Base-by-base conservation (phyloP, 768 basidiomycete species). In the Mycena floridula region DNA sequence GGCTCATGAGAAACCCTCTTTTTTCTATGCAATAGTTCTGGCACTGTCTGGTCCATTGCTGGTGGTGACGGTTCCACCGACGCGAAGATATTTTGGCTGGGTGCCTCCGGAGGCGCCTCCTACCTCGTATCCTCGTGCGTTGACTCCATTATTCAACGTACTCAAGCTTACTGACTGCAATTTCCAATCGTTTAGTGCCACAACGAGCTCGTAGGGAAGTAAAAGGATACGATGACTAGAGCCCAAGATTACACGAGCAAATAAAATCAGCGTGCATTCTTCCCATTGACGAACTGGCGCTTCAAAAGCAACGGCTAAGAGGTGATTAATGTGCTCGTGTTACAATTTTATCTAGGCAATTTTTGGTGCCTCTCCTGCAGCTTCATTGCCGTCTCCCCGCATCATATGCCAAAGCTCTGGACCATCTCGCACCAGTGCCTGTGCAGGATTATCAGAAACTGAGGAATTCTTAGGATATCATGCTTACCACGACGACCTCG, bases 1-100 rank as follows among this genome's bases (percentile, higher is more conserved):
- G 54, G 89, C 91, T 27, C 91, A 95, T 66, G 91, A 95, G 65
- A 80, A 77, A 56, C 91, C 91, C 23, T 87, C 90, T 62, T 78
- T 93, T 62, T 93, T 93, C 72, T 95, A 82, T 66, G 91, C 91
- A 9, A 73, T 82, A 59, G 63, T 82, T 39, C 66, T 95, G 45
- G 91, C 90, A 42, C 54, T 69, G 45, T 73, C 81, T 54, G 91
- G 91, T 2, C 91, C 91, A 9, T 67, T 83, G 21, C 66, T 91
- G 63, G 82, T 82, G 35, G 52, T 88, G 35, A 67, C 71, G 32
- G 73, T 93, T 15, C 91, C 91, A n/a, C 86, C 89, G 16, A 73
- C 93, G 50, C 84, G 89, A 45, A 70, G 77, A 55, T 67, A 69
- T n/a, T 64, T 87, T 55, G 91, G 91, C 16, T 89, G 81, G 51